Conservation (phyloP, 1,284 basidiomycete species). For the Butyriboletus appendiculatus region DNA sequence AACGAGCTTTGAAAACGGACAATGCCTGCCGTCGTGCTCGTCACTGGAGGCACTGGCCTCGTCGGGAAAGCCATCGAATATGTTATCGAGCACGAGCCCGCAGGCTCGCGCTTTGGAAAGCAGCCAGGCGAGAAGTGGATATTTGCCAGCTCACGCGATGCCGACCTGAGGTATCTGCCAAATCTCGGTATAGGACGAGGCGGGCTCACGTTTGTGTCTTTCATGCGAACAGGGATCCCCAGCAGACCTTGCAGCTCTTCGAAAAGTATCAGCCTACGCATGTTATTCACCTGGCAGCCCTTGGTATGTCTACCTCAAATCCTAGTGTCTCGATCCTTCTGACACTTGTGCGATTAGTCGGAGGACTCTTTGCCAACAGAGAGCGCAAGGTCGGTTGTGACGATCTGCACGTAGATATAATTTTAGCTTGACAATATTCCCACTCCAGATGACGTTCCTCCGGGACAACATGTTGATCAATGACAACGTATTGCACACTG, state of each 20-base stretch:
- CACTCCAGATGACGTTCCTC: conserved; percentile 72
- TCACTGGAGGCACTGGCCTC: conserved; percentile 85
- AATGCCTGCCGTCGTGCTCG: conserved; percentile 62
- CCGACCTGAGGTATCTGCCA: conserved; percentile 65
- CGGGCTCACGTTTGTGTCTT: conserved; percentile 1
- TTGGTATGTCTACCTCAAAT: conserved; percentile 52
- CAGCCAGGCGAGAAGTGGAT: conserved; percentile 80
- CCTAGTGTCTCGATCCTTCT: conserved; percentile 3
- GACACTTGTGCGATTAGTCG: conserved; percentile 52
- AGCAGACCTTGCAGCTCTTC: conserved; percentile 67
- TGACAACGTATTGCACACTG: conserved; percentile 80
- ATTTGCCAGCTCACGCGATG: conserved; percentile 76
- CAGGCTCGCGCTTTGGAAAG: conserved; percentile 76
- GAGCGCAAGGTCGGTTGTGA: conserved; percentile 66
- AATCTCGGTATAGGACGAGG: neutral
- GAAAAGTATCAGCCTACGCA: conserved; percentile 89
- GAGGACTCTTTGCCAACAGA: conserved; percentile 91
- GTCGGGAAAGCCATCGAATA: conserved; percentile 82
- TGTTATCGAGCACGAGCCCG: conserved; percentile 75
- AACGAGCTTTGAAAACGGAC: neutral
- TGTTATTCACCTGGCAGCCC: conserved; percentile 88
- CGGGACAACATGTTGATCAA: conserved; percentile 92
- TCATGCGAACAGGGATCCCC: conserved; percentile 51
- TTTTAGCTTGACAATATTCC: neutral
- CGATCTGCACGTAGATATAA: neutral